phyloP scores from a whole-genome alignment of 768 basidiomycete species.

The Mycena capillaripes region DNA sequence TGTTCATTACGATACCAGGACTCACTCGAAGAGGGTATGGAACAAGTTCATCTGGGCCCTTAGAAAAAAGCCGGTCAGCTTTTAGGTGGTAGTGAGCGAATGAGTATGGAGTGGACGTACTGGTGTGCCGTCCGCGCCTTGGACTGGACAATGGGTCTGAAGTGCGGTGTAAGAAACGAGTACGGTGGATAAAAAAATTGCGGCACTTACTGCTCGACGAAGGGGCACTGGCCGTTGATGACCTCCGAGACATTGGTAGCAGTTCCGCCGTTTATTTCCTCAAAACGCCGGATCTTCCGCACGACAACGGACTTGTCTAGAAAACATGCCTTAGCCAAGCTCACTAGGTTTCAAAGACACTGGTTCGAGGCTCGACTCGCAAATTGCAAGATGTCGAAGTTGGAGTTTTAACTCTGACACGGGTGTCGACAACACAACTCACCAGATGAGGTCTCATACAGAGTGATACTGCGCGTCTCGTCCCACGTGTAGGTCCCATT shows the following conservation, averaged over 20 bases:
- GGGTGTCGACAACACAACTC: neutral
- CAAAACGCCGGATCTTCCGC: slow-evolving; percentile 30
- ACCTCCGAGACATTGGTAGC: slow-evolving; percentile 30
- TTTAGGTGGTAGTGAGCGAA: neutral
- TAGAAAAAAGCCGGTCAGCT: neutral
- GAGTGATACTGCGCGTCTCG: neutral
- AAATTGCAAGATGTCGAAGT: no score
- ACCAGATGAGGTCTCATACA: slow-evolving; percentile 36
- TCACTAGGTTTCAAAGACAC: no score
- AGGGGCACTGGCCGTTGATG: slow-evolving; percentile 34
- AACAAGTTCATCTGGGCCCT: slow-evolving; percentile 28
- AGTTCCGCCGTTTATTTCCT: slow-evolving; percentile 18
- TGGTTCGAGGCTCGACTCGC: no score
- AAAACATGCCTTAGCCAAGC: neutral
- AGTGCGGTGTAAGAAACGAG: neutral
- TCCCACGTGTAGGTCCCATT: slow-evolving; percentile 33
- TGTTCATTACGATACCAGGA: neutral
- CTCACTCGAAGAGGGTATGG: slow-evolving; percentile 25
- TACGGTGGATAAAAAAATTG: no score
- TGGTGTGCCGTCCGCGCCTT: slow-evolving; percentile 11
- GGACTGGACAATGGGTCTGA: slow-evolving; percentile 16
- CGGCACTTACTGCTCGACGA: slow-evolving; percentile 22
- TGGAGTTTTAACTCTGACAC: no score
- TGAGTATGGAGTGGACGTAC: neutral
- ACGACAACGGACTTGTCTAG: slow-evolving; percentile 23